Evolutionary conservation across 768 basidiomycete genomes (phyloP).

Genomic region (Boletus vinaceobasis): DNA sequence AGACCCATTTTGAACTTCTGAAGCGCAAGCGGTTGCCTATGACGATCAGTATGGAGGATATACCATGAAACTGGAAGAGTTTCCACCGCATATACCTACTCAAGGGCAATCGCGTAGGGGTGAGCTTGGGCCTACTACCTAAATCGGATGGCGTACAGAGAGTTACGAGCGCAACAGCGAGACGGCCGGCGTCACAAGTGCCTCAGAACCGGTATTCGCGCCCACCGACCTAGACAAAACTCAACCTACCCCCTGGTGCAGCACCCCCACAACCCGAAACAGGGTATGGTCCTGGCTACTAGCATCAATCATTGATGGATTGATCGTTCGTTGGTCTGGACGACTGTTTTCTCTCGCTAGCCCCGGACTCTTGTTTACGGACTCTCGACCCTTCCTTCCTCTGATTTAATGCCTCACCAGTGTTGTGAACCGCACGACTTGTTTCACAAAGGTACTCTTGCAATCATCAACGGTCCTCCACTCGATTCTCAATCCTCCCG

Average conservation of each 20-base stretch:
- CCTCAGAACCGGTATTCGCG: slow-evolving; percentile 75
- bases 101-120: too few species aligned
- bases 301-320: too few species aligned
- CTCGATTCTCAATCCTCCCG: background rate
- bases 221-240: slow-evolving; percentile 44
- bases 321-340: slow-evolving; percentile 1
- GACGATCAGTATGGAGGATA: too few species aligned
- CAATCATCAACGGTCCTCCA: background rate
- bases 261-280: slow-evolving; percentile 52
- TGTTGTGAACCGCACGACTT: too few species aligned
- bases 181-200: slow-evolving; percentile 60
- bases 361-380: slow-evolving; percentile 4
- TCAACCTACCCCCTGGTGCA: slow-evolving; percentile 69
- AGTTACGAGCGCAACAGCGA: slow-evolving; percentile 39
- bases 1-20: too few species aligned
- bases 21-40: too few species aligned
- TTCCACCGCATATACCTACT: too few species aligned
- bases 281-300: too few species aligned
- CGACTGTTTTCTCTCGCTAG: slow-evolving; percentile 9
- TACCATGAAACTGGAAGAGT: too few species aligned
- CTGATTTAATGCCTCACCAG: too few species aligned
- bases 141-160: slow-evolving; percentile 49
- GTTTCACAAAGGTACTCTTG: too few species aligned
- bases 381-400: background rate
- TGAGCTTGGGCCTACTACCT: too few species aligned